Conservation (phyloP, 495 filamentous ascomycete genomes). For the Penicillium turbatum region DNA sequence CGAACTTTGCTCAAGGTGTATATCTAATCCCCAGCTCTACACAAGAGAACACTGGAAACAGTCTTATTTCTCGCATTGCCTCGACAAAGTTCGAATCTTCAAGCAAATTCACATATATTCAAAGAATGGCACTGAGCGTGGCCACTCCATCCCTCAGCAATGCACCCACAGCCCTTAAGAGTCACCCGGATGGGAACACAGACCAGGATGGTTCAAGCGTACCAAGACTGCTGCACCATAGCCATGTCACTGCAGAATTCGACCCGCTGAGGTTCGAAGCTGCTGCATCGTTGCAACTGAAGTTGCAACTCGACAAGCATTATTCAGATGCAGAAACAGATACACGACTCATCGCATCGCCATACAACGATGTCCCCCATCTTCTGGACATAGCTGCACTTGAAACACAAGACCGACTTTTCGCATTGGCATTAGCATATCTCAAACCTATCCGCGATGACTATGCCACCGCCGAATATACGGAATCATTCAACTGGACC, state of each 20-base stretch:
- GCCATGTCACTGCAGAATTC: slow-evolving; percentile 31
- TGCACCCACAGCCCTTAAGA: background rate
- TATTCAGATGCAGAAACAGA: slow-evolving; percentile 12
- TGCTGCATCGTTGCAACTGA: slow-evolving; percentile 33
- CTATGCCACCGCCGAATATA: slow-evolving; percentile 74
- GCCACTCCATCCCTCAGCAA: background rate
- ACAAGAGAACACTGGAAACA: background rate
- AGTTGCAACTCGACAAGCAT: slow-evolving; percentile 9
- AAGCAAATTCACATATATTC: too few species aligned
- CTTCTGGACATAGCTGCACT: slow-evolving; percentile 66
- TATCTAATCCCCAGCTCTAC: background rate
- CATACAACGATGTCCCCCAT: slow-evolving; percentile 64
- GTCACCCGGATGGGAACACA: background rate
- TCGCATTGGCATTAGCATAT: slow-evolving; percentile 65
- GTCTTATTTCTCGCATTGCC: background rate
- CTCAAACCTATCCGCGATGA: slow-evolving; percentile 58
- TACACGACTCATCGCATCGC: slow-evolving; percentile 58
- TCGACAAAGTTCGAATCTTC: background rate
- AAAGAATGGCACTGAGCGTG: slow-evolving; percentile 12
- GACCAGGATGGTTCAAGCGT: background rate
- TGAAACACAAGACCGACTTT: slow-evolving; percentile 56
- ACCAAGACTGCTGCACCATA: slow-evolving; percentile 26
- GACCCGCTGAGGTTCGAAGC: slow-evolving; percentile 35
- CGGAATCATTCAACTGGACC: slow-evolving; percentile 73
- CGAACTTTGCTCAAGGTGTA: background rate